phyloP scores from a whole-genome alignment of 2,329 filamentous ascomycete genomes.

The Teratosphaeriaceae sp. region DNA sequence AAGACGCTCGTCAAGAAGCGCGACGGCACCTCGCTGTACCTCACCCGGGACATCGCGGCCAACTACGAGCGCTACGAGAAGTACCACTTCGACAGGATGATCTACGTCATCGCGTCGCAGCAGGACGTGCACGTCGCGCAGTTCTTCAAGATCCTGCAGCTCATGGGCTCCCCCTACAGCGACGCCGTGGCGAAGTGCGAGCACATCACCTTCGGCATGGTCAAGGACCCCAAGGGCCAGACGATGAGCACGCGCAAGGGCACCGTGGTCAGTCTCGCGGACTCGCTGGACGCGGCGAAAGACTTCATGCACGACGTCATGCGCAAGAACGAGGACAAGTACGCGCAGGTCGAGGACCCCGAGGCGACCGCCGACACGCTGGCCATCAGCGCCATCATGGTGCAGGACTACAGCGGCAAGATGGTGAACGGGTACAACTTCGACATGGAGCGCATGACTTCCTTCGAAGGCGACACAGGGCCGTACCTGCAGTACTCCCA shows the following conservation, averaged over 20 bases:
- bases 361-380: slow-evolving; percentile 76
- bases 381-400: slow-evolving; percentile 93
- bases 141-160: slow-evolving; percentile 58
- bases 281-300: slow-evolving; percentile 54
- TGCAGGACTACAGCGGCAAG: slow-evolving; percentile 97
- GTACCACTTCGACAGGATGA: slow-evolving; percentile 61
- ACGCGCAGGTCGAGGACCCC: slow-evolving; percentile 80
- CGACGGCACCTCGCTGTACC: slow-evolving; percentile 61
- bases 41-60: slow-evolving; percentile 63
- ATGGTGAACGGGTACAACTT: slow-evolving; percentile 67
- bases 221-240: slow-evolving; percentile 39
- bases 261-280: slow-evolving; percentile 40
- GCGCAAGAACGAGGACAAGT: slow-evolving; percentile 84
- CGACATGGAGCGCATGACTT: slow-evolving; percentile 75
- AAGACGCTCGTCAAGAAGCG: slow-evolving; percentile 61
- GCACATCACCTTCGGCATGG: slow-evolving; percentile 62
- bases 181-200: slow-evolving; percentile 54
- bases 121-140: slow-evolving; percentile 60
- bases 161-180: slow-evolving; percentile 50
- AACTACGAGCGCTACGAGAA: slow-evolving; percentile 56
- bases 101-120: slow-evolving; percentile 59
- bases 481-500: slow-evolving; percentile 82
- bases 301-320: slow-evolving; percentile 99
- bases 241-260: slow-evolving; percentile 60
- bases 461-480: slow-evolving; percentile 78